phyloP scores from a whole-genome alignment of 257 asterid species.

The Lantana camara region DNA sequence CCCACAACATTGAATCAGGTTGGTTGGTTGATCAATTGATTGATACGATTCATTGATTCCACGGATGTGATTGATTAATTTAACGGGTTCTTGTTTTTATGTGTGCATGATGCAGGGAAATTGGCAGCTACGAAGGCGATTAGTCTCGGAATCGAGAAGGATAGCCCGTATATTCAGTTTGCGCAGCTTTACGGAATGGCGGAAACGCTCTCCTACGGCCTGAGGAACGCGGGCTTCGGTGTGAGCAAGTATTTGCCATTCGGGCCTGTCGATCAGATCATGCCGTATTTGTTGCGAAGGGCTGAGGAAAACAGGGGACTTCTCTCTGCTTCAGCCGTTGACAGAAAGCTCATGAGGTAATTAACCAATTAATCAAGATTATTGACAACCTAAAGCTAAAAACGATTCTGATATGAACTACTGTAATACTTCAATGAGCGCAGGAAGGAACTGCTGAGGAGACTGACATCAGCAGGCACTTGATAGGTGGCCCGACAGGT shows the following conservation, averaged over 20 bases:
- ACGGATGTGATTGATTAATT: background rate
- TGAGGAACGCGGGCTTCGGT: slow-evolving; percentile 69
- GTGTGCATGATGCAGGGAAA: slow-evolving; percentile 42
- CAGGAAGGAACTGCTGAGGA: slow-evolving; percentile 67
- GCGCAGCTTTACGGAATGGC: slow-evolving; percentile 97
- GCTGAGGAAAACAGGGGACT: slow-evolving; percentile 94
- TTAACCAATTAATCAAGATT: background rate
- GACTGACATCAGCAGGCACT: slow-evolving; percentile 31
- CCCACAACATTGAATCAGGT: slow-evolving; percentile 89
- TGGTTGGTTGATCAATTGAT: background rate
- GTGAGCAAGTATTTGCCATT: slow-evolving; percentile 87
- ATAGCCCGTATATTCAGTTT: slow-evolving; percentile 54
- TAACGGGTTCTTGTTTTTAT: background rate
- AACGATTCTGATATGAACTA: background rate
- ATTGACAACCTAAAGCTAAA: too few species aligned
- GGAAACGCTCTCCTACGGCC: slow-evolving; percentile 64
- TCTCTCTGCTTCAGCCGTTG: slow-evolving; percentile 57
- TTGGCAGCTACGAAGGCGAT: slow-evolving; percentile 66
- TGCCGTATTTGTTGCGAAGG: slow-evolving; percentile 84
- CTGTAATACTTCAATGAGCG: too few species aligned
- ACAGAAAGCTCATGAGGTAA: slow-evolving; percentile 70
- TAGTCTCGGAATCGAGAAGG: slow-evolving; percentile 53
- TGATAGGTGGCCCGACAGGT: background rate
- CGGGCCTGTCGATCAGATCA: slow-evolving; percentile 85
- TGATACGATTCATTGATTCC: too few species aligned